These are phyloP conservation scores for Lactifluus echinatus DNA, from an alignment of 768 basidiomycete genomes.

Conservation along the genomic window DNA sequence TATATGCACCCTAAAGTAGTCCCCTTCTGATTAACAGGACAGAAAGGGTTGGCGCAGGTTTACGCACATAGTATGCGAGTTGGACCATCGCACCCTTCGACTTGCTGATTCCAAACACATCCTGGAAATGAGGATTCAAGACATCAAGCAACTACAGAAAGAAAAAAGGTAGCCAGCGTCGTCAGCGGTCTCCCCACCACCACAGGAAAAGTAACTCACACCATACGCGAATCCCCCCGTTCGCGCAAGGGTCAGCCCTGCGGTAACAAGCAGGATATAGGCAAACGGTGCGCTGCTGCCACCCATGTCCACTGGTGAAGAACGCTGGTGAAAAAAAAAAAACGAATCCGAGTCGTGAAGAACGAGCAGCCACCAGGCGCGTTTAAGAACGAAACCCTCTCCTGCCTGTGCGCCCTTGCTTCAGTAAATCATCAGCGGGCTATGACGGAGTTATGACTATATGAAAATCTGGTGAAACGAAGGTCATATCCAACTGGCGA, in stretches of 20 bases:
- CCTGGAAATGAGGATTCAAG: constrained; percentile 66
- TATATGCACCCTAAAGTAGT: constrained; percentile 52
- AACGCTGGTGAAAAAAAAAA: no score
- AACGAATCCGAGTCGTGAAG: no score
- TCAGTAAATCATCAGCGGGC: no score
- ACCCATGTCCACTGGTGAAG: no score
- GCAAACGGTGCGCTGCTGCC: background rate
- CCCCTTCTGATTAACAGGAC: background rate
- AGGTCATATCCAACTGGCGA: no score
- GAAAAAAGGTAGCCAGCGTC: no score
- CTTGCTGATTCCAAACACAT: constrained; percentile 56
- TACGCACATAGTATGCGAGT: constrained; percentile 55
- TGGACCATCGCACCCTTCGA: constrained; percentile 69
- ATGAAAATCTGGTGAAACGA: no score
- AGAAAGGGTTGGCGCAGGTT: background rate
- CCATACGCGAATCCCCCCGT: constrained; percentile 63
- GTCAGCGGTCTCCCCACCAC: no score
- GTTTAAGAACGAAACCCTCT: no score
- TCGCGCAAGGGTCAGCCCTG: background rate
- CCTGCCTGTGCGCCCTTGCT: no score
- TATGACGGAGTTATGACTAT: no score
- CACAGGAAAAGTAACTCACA: constrained; percentile 28
- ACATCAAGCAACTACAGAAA: constrained; percentile 53
- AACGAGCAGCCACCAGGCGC: no score
- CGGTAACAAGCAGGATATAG: background rate